Percentiles rank a stretch among this genome's conserved stretches.
phyloP scores from a whole-genome alignment of 345 rosid genomes.

The Linum trigynum region DNA sequence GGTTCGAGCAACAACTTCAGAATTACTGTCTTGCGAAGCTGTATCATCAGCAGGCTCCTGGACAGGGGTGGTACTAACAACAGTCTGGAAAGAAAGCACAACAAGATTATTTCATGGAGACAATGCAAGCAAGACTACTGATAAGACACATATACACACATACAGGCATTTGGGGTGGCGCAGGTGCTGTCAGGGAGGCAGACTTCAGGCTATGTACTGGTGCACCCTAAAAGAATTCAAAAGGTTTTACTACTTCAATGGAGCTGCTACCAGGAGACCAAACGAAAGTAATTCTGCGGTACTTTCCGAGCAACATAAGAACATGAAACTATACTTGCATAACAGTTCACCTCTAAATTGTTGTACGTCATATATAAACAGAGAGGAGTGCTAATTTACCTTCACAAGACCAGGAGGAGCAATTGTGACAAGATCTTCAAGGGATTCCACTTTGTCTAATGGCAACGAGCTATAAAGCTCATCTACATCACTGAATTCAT shows the following conservation, averaged over 20 bases:
- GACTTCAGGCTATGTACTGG: slow-evolving; percentile 67
- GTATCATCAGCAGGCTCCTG: slow-evolving; percentile 65
- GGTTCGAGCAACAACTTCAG: slow-evolving; percentile 50
- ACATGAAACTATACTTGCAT: background rate
- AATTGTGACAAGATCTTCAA: slow-evolving; percentile 79
- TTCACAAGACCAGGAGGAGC: slow-evolving; percentile 68
- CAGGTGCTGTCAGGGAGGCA: slow-evolving; percentile 38
- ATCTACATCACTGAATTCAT: slow-evolving; percentile 84
- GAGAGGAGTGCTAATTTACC: slow-evolving; percentile 34
- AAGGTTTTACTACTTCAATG: slow-evolving; percentile 3
- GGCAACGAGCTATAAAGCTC: slow-evolving; percentile 76
- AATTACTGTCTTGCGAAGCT: slow-evolving; percentile 50
- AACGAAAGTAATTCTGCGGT: background rate
- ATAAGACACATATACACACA: slow-evolving; percentile 2
- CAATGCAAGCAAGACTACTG: background rate
- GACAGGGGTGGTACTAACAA: slow-evolving; percentile 31
- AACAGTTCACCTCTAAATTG: background rate
- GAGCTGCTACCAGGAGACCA: background rate
- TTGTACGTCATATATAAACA: slow-evolving; percentile 1
- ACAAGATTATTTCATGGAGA: background rate
- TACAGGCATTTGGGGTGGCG: slow-evolving; percentile 57
- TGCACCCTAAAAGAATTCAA: slow-evolving; percentile 47
- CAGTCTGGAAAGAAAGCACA: slow-evolving; percentile 35
- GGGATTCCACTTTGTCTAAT: slow-evolving; percentile 85
- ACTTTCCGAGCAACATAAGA: too few species aligned